A percentile compares a stretch with the other conserved stretches of the same genome.
Conservation (phyloP, 768 basidiomycete species). For the Leccinum longicurvipes region DNA sequence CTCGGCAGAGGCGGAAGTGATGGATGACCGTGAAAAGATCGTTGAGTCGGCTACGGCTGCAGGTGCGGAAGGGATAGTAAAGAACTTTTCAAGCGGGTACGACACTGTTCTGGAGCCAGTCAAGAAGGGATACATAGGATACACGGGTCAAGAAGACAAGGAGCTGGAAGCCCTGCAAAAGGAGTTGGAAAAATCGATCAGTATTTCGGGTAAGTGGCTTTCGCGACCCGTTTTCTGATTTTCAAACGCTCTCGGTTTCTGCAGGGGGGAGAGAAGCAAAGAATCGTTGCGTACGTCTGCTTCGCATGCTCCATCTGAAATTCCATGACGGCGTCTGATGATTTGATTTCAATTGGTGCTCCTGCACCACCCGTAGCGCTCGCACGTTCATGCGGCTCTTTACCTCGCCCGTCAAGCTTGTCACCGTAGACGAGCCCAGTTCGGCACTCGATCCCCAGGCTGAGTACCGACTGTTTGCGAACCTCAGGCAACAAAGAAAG, state of each 20-base stretch:
- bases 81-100: conserved; percentile 34
- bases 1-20: conserved; percentile 8
- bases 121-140: conserved; percentile 28
- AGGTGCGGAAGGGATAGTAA: conserved; percentile 39
- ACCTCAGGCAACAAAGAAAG: conserved; percentile 24
- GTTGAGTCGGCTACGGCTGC: conserved; percentile 30
- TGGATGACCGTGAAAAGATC: conserved; percentile 14
- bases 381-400: conserved; percentile 41
- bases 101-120: conserved; percentile 38
- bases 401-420: conserved; percentile 27
- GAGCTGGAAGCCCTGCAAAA: conserved; percentile 18
- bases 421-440: conserved; percentile 37
- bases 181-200: conserved; percentile 17
- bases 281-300: conserved; percentile 25
- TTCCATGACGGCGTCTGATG: not conserved
- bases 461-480: conserved; percentile 32
- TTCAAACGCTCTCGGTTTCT: not conserved
- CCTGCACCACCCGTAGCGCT: conserved; percentile 17
- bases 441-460: conserved; percentile 37
- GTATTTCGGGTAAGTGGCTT: conserved; percentile 22
- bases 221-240: not conserved
- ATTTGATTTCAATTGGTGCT: not conserved
- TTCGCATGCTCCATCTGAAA: not conserved
- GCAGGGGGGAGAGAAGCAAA: conserved; percentile 31
- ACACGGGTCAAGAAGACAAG: conserved; percentile 9